Conservation (phyloP, 2,329 filamentous ascomycete species). For the Fusarium piperis region DNA sequence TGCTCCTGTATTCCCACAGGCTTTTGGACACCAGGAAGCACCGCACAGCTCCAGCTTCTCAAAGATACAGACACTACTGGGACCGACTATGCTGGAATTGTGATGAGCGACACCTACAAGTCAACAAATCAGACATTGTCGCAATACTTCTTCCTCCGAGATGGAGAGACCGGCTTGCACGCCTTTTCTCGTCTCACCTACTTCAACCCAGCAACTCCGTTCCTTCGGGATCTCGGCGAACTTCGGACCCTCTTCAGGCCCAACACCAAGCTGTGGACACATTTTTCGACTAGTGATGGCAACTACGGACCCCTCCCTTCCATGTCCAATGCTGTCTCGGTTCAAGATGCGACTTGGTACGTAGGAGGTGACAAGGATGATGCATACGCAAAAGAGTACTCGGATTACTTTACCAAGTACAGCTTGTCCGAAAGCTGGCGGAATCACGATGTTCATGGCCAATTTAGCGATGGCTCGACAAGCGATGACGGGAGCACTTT, state of each 20-base stretch:
- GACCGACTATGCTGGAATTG: conserved; percentile 63
- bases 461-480: conserved; percentile 48
- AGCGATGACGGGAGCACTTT: conserved; percentile 61
- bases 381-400: conserved; percentile 62
- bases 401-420: conserved; percentile 73
- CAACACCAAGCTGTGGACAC: conserved; percentile 67
- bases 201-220: conserved; percentile 62
- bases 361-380: conserved; percentile 63
- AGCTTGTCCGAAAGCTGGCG: conserved; percentile 67
- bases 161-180: conserved; percentile 69
- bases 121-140: conserved; percentile 66
- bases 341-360: conserved; percentile 71
- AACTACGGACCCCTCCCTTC: conserved; percentile 60
- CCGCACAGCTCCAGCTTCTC: conserved; percentile 54
- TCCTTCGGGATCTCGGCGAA: conserved; percentile 66
- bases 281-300: conserved; percentile 64
- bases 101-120: conserved; percentile 66
- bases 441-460: conserved; percentile 66
- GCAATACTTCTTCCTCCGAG: conserved; percentile 71
- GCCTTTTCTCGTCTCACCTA: conserved; percentile 67
- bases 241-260: conserved; percentile 68
- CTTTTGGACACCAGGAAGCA: conserved; percentile 65
- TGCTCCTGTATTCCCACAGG: conserved; percentile 69
- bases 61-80: conserved; percentile 56
- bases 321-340: conserved; percentile 53